These are phyloP conservation scores for Candida patagonica DNA, from an alignment of 805 yeast genomes.

Conservation along the genomic window DNA sequence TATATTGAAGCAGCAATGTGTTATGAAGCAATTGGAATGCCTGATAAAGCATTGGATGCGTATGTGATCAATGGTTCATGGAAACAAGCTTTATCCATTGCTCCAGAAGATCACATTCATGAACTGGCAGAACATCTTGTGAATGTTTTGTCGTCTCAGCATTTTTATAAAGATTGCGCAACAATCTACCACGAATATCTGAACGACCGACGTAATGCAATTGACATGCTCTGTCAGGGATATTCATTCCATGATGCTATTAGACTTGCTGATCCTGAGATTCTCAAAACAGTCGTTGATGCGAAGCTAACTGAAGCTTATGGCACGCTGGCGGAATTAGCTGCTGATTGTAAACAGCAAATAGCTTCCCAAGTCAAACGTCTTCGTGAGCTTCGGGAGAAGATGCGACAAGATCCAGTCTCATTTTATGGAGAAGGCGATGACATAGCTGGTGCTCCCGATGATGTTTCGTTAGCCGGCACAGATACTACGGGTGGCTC, in stretches of 20 bases:
- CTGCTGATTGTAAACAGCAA: constrained; percentile 92
- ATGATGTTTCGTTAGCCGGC: constrained; percentile 89
- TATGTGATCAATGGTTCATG: constrained; percentile 67
- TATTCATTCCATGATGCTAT: constrained; percentile 70
- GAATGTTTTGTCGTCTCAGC: constrained; percentile 44
- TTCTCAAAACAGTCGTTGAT: constrained; percentile 51
- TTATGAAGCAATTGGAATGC: constrained; percentile 57
- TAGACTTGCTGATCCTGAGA: constrained; percentile 42
- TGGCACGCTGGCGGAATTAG: constrained; percentile 73
- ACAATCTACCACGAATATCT: constrained; percentile 58
- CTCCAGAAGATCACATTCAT: constrained; percentile 27
- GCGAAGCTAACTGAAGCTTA: constrained; percentile 78
- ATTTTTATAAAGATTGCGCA: constrained; percentile 77
- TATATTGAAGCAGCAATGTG: constrained; percentile 71
- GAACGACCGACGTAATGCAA: constrained; percentile 51
- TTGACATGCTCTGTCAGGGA: constrained; percentile 62
- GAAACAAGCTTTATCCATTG: constrained; percentile 72
- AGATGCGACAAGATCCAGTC: constrained; percentile 77
- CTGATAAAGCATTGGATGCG: constrained; percentile 55
- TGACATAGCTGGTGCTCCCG: constrained; percentile 78
- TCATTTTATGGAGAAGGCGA: constrained; percentile 68
- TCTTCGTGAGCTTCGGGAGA: constrained; percentile 72
- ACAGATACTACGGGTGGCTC: constrained; percentile 90
- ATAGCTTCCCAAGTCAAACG: constrained; percentile 73
- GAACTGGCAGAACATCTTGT: constrained; percentile 55